Evolutionary conservation across 2,329 filamentous ascomycete genomes (phyloP).

Genomic region (Sporothrix curviconia): DNA sequence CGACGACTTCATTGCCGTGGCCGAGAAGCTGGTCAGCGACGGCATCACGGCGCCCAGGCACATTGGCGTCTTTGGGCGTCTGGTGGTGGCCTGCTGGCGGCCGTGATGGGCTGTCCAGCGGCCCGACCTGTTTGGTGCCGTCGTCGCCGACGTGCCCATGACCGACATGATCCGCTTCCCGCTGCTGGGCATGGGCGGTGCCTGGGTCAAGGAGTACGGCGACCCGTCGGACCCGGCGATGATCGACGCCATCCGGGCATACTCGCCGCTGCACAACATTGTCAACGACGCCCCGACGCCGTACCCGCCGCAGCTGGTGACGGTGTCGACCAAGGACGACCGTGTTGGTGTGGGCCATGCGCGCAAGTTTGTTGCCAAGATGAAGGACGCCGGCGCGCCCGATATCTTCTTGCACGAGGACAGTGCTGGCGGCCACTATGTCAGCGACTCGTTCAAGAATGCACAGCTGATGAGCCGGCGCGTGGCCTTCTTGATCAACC

Average conservation of each 20-base stretch:
- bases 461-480: background rate
- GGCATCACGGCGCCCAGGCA: background rate
- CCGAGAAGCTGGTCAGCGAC: background rate
- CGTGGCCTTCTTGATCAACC: background rate
- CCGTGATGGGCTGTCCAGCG: background rate
- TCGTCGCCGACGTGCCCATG: background rate
- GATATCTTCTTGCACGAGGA: background rate
- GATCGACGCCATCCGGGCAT: background rate
- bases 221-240: background rate
- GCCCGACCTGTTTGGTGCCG: background rate
- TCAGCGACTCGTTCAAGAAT: background rate
- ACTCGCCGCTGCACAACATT: background rate
- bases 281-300: background rate
- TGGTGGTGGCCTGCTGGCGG: background rate
- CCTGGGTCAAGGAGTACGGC: background rate
- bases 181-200: background rate
- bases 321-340: background rate
- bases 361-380: background rate
- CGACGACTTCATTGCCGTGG: background rate
- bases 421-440: background rate
- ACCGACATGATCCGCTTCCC: background rate
- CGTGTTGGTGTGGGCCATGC: background rate
- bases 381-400: background rate
- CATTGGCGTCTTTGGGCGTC: background rate
- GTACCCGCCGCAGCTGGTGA: background rate